Evolutionary conservation across 345 rosid species (phyloP).

Genomic region (Hypericum androsaemum): DNA sequence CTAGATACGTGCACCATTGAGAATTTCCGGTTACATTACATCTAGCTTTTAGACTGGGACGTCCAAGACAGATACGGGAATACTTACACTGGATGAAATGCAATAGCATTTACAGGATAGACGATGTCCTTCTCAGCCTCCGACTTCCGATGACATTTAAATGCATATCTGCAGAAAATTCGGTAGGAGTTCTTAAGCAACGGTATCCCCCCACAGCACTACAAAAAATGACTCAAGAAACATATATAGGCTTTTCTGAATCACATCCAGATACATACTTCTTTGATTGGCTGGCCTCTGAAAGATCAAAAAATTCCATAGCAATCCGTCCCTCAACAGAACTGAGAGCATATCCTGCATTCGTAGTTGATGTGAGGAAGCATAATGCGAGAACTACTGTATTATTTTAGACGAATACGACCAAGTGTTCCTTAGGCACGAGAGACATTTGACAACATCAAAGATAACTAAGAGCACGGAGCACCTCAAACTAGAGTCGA

Average conservation of each 20-base stretch:
- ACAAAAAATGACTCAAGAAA: not conserved
- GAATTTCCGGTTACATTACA: too few relatives aligned
- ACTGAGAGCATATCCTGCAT: slow-evolving; percentile 95
- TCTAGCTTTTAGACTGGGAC: slow-evolving; percentile 2
- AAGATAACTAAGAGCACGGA: too few relatives aligned
- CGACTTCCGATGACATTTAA: slow-evolving; percentile 94
- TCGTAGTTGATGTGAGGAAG: slow-evolving; percentile 7
- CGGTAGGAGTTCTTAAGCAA: not conserved
- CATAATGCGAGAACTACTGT: too few relatives aligned
- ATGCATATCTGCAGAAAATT: slow-evolving; percentile 64
- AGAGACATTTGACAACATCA: too few relatives aligned
- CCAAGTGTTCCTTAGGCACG: too few relatives aligned
- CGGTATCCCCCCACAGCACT: not conserved
- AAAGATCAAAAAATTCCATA: slow-evolving; percentile 93
- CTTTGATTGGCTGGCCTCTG: slow-evolving; percentile 92
- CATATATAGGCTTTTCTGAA: too few relatives aligned
- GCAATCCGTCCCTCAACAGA: slow-evolving; percentile 95
- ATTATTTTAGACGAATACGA: too few relatives aligned
- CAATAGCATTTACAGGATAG: slow-evolving; percentile 91
- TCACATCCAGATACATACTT: slow-evolving; percentile 35
- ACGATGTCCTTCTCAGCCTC: slow-evolving; percentile 96
- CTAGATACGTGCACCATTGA: too few relatives aligned
- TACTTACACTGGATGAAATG: slow-evolving; percentile 96
- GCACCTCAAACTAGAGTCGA: too few relatives aligned
- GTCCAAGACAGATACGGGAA: not conserved